These are phyloP conservation scores for Leccinum disarticulatum DNA, from an alignment of 768 basidiomycete species.

Conservation along the genomic window DNA sequence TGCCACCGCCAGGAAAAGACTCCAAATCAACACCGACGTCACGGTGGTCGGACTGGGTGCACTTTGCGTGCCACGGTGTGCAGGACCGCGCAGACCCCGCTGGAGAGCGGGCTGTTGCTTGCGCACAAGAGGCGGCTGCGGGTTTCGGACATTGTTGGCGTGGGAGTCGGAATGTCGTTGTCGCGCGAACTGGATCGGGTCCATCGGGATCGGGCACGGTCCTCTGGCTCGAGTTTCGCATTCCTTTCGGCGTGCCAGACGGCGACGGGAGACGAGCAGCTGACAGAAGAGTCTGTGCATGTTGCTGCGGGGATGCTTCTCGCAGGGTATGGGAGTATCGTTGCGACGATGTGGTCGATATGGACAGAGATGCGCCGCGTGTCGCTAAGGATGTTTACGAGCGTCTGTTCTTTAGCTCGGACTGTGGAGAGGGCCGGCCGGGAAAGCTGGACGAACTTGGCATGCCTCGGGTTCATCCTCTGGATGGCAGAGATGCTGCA, in stretches of 20 bases:
- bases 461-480: not conserved
- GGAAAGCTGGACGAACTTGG: not conserved
- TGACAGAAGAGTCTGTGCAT: not conserved
- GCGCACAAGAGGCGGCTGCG: not conserved
- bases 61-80: too few relatives aligned
- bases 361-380: slow-evolving; percentile 1
- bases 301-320: slow-evolving; percentile 1
- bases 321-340: not conserved
- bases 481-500: not conserved
- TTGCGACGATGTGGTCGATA: slow-evolving; percentile 4
- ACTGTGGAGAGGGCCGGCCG: not conserved
- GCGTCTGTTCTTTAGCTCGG: not conserved
- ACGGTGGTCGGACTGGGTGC: too few relatives aligned
- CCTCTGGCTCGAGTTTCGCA: slow-evolving; percentile 30
- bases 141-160: not conserved
- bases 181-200: not conserved
- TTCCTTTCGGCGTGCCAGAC: slow-evolving; percentile 4
- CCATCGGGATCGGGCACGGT: not conserved
- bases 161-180: not conserved
- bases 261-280: not conserved
- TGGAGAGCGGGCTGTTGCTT: slow-evolving; percentile 22
- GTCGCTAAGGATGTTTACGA: not conserved
- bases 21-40: too few relatives aligned
- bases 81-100: too few relatives aligned
- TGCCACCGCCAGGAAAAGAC: too few relatives aligned